Base-by-base conservation (phyloP, 2,329 filamentous ascomycete species). In the Sarocladiaceae sp. region DNA sequence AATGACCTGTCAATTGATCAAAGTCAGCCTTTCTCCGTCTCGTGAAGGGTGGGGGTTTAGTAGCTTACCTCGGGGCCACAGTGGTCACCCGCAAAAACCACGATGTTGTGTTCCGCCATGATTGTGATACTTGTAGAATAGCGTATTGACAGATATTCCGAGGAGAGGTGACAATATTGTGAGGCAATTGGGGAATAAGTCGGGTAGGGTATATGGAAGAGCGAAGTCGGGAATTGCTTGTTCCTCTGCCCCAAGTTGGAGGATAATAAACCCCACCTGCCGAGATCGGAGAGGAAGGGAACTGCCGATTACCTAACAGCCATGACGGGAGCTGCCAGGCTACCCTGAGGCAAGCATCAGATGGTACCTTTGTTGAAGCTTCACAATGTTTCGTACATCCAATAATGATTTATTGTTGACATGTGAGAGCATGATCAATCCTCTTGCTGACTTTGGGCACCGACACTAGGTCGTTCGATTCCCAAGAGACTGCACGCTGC, bases 31-130 rank as follows among this genome's bases (percentile, higher is more conserved):
- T 48, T 45, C 42, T 48, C 32, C 35, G 27, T 44, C 12, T 40
- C 43, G 47, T 51, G 47, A 46, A 49, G 23, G 43, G 43, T 51
- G 47, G 48, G 16, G 42, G 40, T 42, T 9, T 43, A 42, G 7
- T 43, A 34, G 55, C 74, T 57, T 65, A 88, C 84, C 78, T 91
- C 87, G 6, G 87, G 87, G 64, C 87, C 87, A 58, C 83, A 87
- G 67, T 90, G 85, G 70, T 93, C 87, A 58, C 85, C 85, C 44
- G 67, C 83, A 61, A 89, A 86, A 51, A 89, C 83, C 49, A 89
- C 85, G 60, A 88, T 83, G 54, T 87, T 87, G 61, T 79, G 82
- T 44, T 76, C 71, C 53, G 80, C 65, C 83, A 87, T 87, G 47
- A 55, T 73, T 49, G 35, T 34, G 39, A 29, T n/a, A 24, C 39